Percentiles rank a stretch among this genome's conserved stretches.
Conservation (phyloP, 1,284 basidiomycete species). For the Melanopsichium pennsylvanicum region DNA sequence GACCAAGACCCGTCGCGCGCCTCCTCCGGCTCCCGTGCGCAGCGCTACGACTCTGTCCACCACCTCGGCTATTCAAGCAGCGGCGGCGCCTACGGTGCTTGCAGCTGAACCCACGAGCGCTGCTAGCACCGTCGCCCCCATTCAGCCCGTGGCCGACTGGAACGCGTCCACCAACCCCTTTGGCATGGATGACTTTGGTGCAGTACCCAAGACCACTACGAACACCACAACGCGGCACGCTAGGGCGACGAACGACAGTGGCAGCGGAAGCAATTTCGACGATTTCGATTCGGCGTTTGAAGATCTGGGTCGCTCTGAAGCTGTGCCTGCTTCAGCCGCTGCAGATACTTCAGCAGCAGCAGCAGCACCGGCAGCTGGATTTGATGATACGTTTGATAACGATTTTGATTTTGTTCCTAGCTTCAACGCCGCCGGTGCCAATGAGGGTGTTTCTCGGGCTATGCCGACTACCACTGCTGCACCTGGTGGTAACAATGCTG, state of each 20-base stretch:
- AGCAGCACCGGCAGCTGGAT: conserved; percentile 16
- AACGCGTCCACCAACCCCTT: conserved; percentile 39
- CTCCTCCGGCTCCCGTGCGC: conserved; percentile 55
- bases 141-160: conserved; percentile 5
- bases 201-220: not conserved
- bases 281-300: conserved; percentile 65
- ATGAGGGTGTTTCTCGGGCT: not conserved
- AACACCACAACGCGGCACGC: not conserved
- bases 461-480: not conserved
- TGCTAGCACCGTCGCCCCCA: conserved; percentile 7
- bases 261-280: conserved; percentile 50
- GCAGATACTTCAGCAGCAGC: not conserved
- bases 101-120: conserved; percentile 17
- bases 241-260: conserved; percentile 20
- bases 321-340: conserved; percentile 33
- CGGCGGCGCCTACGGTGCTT: conserved; percentile 10
- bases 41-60: conserved; percentile 27
- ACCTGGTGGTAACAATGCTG: conserved; percentile 6
- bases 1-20: conserved; percentile 55
- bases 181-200: conserved; percentile 40
- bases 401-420: conserved; percentile 62
- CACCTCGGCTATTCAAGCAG: conserved; percentile 18
- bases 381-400: conserved; percentile 60
- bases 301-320: conserved; percentile 54
- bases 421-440: conserved; percentile 30